These are phyloP conservation scores for Thraustochytrium sp. DNA, from an alignment of 352 stramenopile species.

Conservation along the genomic window DNA sequence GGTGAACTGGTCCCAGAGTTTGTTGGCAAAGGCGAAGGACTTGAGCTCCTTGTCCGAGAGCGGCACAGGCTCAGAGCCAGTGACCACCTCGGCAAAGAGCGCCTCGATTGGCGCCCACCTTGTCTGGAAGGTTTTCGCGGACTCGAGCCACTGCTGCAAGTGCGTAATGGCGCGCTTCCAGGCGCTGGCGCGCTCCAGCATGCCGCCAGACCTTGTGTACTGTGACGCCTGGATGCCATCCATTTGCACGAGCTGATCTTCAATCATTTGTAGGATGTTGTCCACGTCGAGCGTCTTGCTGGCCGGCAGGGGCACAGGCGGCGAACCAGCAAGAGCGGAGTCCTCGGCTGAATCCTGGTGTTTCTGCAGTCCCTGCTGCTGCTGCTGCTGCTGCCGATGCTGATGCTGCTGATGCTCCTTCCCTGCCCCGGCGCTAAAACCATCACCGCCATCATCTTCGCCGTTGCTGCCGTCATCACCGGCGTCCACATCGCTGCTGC, in stretches of 20 bases:
- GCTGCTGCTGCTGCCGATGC: no score
- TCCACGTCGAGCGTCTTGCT: not conserved
- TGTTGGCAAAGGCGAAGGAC: conserved; percentile 39
- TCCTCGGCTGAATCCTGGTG: no score
- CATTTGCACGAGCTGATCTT: conserved; percentile 19
- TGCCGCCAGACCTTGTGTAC: conserved; percentile 11
- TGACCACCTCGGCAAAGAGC: not conserved
- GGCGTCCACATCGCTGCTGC: no score
- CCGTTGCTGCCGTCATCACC: no score
- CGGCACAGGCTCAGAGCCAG: not conserved
- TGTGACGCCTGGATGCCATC: not conserved
- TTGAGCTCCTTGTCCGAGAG: conserved; percentile 31
- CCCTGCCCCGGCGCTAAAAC: no score
- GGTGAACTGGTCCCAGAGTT: conserved; percentile 27
- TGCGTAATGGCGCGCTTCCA: not conserved
- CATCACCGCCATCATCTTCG: no score
- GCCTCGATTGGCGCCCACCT: conserved; percentile 40
- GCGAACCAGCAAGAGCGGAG: no score
- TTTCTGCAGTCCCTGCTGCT: no score
- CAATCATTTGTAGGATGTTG: not conserved
- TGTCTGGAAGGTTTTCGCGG: conserved; percentile 7
- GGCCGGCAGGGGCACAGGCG: no score
- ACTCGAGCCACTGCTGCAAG: conserved; percentile 19
- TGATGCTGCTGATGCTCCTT: no score
- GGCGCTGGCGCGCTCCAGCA: not conserved